phyloP scores from a whole-genome alignment of 345 rosid genomes.

The Gossypium thurberi region DNA sequence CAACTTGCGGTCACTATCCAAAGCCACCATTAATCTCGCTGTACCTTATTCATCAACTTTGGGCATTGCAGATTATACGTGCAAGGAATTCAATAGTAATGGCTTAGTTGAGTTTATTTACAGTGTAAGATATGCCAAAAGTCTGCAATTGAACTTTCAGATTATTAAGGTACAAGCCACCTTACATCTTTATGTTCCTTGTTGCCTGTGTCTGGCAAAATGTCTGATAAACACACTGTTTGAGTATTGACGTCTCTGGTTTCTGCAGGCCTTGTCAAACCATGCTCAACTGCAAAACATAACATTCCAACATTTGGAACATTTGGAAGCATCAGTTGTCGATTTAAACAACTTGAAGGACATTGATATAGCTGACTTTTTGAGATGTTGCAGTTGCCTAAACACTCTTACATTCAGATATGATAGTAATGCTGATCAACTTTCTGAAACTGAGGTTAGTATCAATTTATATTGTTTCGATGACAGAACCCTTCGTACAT shows the following conservation, averaged over 20 bases:
- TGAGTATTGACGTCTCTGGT: neutral
- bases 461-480: neutral
- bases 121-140: slow-evolving; percentile 6
- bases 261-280: neutral
- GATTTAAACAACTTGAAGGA: neutral
- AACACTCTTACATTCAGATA: neutral
- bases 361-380: neutral
- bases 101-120: neutral
- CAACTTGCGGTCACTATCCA: neutral
- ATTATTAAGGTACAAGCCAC: neutral
- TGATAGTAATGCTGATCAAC: neutral
- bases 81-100: neutral
- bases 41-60: neutral
- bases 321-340: neutral
- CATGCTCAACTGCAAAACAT: neutral
- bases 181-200: neutral
- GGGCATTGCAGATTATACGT: neutral
- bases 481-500: neutral
- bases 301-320: neutral
- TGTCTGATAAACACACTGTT: neutral
- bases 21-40: neutral
- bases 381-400: neutral
- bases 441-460: neutral
- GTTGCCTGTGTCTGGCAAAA: neutral
- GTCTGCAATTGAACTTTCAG: neutral